phyloP scores from a whole-genome alignment of 805 yeast species.

The Schizosaccharomyces japonicus region DNA sequence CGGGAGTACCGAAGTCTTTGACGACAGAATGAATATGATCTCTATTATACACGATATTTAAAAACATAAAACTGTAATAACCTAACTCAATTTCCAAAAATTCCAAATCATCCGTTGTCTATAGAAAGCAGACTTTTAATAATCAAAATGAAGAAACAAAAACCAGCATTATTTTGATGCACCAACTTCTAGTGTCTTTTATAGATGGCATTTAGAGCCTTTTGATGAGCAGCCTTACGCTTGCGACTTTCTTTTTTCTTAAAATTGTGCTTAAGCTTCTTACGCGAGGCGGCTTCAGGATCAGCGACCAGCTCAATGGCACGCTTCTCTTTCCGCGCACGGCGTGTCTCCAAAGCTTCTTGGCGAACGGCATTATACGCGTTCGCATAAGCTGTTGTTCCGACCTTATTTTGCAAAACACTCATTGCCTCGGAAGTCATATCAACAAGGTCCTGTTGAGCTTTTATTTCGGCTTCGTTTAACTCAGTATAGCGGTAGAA shows the following conservation, averaged over 20 bases:
- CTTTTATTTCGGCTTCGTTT: background rate
- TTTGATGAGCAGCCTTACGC: slow-evolving; percentile 13
- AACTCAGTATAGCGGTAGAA: slow-evolving; percentile 21
- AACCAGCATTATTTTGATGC: too few relatives aligned
- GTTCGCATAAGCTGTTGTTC: slow-evolving; percentile 42
- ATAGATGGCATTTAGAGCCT: background rate
- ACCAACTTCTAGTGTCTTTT: background rate
- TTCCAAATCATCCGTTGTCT: too few relatives aligned
- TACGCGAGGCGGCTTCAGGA: slow-evolving; percentile 62
- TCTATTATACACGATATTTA: too few relatives aligned
- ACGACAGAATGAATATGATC: too few relatives aligned
- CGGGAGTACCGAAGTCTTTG: too few relatives aligned
- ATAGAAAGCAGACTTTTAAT: too few relatives aligned
- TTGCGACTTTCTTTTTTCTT: slow-evolving; percentile 56
- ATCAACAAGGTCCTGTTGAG: slow-evolving; percentile 23
- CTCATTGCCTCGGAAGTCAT: slow-evolving; percentile 43
- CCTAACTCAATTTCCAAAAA: too few relatives aligned
- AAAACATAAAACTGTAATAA: too few relatives aligned
- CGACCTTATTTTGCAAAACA: slow-evolving; percentile 42
- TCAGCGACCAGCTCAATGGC: slow-evolving; percentile 52
- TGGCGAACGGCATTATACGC: slow-evolving; percentile 42
- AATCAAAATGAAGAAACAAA: too few relatives aligned
- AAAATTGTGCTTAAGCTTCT: slow-evolving; percentile 53
- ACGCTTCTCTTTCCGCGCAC: slow-evolving; percentile 51
- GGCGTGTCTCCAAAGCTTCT: slow-evolving; percentile 34